Evolutionary conservation across 768 basidiomycete genomes (phyloP).

Genomic region (Trametes villosa): DNA sequence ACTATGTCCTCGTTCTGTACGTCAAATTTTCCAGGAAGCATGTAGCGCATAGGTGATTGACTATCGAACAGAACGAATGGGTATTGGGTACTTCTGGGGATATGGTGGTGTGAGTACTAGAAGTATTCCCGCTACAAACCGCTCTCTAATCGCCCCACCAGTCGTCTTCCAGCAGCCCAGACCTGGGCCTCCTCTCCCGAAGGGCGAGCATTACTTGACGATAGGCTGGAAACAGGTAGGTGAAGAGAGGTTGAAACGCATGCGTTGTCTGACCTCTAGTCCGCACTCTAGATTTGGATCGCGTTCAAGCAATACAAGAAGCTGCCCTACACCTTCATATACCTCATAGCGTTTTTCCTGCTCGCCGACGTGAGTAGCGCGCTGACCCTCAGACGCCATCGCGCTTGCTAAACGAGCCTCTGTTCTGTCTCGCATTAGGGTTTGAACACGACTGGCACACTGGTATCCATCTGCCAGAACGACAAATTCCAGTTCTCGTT

Average conservation of each 20-base stretch:
- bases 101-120: constrained; percentile 81
- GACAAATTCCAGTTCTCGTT: constrained; percentile 83
- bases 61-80: constrained; percentile 58
- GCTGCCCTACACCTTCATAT: constrained; percentile 82
- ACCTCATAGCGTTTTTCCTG: constrained; percentile 77
- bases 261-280: neutral
- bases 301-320: constrained; percentile 76
- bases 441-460: constrained; percentile 77
- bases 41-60: neutral
- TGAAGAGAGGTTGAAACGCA: neutral
- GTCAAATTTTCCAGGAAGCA: constrained; percentile 28
- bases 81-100: constrained; percentile 79
- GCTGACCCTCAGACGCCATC: too few relatives aligned
- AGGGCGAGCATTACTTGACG: constrained; percentile 75
- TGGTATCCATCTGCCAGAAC: constrained; percentile 79
- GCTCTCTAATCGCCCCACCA: constrained; percentile 31
- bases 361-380: constrained; percentile 63
- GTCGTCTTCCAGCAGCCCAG: constrained; percentile 87
- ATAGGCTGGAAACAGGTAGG: constrained; percentile 84
- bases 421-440: constrained; percentile 48
- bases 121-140: neutral
- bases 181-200: constrained; percentile 78
- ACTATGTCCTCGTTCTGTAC: constrained; percentile 73
- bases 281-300: constrained; percentile 65
- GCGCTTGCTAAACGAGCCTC: neutral